Evolutionary conservation across 768 basidiomycete genomes (phyloP).

Genomic region (Tricholoma sp.): DNA sequence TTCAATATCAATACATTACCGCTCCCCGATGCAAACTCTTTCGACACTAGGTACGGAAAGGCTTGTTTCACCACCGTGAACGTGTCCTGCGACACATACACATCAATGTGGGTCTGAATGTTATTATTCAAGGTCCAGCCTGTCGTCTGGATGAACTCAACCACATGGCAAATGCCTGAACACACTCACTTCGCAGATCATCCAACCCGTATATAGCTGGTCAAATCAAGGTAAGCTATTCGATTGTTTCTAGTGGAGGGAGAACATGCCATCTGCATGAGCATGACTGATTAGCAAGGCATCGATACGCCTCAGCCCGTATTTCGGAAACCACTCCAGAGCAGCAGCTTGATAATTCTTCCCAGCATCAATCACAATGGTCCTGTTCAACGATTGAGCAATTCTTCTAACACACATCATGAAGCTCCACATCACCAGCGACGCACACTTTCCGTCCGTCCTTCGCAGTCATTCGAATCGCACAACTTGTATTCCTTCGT

Average conservation of each 20-base stretch:
- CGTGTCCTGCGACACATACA: slow-evolving; percentile 66
- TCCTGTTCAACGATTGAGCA: slow-evolving; percentile 33
- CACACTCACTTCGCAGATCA: slow-evolving; percentile 69
- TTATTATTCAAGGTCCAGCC: slow-evolving; percentile 67
- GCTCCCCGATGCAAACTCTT: slow-evolving; percentile 70
- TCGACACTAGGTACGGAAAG: slow-evolving; percentile 80
- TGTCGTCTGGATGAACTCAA: slow-evolving; percentile 21
- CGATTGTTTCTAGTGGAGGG: not conserved
- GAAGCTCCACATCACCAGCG: slow-evolving; percentile 8
- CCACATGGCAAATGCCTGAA: not conserved
- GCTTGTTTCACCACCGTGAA: slow-evolving; percentile 60
- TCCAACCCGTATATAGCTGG: slow-evolving; percentile 85
- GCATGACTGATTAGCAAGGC: slow-evolving; percentile 79
- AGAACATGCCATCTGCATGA: slow-evolving; percentile 64
- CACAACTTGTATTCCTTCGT: slow-evolving; percentile 77
- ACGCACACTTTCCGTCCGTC: slow-evolving; percentile 49
- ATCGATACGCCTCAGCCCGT: slow-evolving; percentile 55
- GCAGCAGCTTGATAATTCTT: slow-evolving; percentile 70
- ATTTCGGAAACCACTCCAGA: slow-evolving; percentile 55
- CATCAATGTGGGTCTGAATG: slow-evolving; percentile 69
- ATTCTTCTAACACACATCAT: too few species aligned
- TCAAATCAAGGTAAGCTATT: slow-evolving; percentile 3
- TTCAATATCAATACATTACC: slow-evolving; percentile 53
- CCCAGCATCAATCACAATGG: slow-evolving; percentile 79
- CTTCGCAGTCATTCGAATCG: slow-evolving; percentile 44